Evolutionary conservation across 2,329 filamentous ascomycete genomes (phyloP).

Genomic region (Penicillium sp.): DNA sequence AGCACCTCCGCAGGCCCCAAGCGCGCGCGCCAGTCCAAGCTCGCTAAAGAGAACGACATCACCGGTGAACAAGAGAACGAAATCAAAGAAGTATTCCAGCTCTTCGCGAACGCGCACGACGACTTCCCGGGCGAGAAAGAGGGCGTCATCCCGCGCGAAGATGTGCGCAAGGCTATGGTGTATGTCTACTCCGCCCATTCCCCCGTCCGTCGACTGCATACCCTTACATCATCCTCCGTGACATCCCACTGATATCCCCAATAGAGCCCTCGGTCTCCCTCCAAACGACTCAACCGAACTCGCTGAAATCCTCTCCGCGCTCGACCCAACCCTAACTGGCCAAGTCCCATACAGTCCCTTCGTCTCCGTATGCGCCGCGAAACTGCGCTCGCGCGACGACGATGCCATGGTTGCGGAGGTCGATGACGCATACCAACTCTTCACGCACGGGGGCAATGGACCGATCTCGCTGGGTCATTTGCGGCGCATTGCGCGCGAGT

Average conservation of each 20-base stretch:
- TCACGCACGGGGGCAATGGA: constrained; percentile 57
- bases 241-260: not conserved
- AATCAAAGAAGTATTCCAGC: constrained; percentile 82
- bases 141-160: constrained; percentile 65
- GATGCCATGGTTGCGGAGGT: constrained; percentile 66
- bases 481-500: constrained; percentile 70
- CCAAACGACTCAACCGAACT: constrained; percentile 66
- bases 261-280: constrained; percentile 76
- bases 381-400: constrained; percentile 62
- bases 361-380: constrained; percentile 82
- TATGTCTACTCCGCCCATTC: constrained; percentile 43
- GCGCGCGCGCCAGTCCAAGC: constrained; percentile 69
- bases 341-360: constrained; percentile 78
- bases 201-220: not conserved
- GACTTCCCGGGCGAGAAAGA: constrained; percentile 69
- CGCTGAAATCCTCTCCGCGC: constrained; percentile 70
- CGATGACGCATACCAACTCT: constrained; percentile 77
- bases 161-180: constrained; percentile 71
- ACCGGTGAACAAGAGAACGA: constrained; percentile 80
- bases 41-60: constrained; percentile 89
- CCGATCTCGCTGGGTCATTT: constrained; percentile 81
- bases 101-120: constrained; percentile 63
- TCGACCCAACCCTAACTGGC: constrained; percentile 80
- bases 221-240: not conserved
- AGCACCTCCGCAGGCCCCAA: constrained; percentile 34